Evolutionary conservation across 495 filamentous ascomycete species (phyloP), one percentile per base, ranked within the genome.

Genomic region (Extremus antarcticus): DNA sequence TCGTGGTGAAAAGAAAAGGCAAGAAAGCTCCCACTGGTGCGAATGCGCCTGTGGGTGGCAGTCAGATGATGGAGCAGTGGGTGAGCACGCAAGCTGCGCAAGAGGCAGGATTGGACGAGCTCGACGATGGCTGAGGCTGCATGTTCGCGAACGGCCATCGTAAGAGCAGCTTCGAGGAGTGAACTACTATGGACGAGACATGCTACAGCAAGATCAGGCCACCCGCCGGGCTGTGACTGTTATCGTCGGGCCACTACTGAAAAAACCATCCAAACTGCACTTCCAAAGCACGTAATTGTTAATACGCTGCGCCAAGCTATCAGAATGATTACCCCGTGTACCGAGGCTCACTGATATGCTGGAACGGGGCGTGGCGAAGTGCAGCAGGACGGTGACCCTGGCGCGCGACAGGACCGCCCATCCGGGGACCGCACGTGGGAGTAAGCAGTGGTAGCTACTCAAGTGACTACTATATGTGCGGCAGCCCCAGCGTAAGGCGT

Each of bases 21-120:
- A 64, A 61, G 64, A 75, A 57, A 35, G 53, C 46, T 4, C 35
- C 46, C 39, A 10, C 58, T 58, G 60, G 55, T 1, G 68, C 56
- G 22, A 66, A 62, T 23, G 62, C 57, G 17, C 49, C 66, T 46
- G 55, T 66, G 15, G 59, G 69, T 15, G 83, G 86, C 25, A 84
- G 88, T 63, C 84, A 83, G 51, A 81, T 88, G 76, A 87, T 96
- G 83, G 90, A 96, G 74, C 87, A 90, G 65, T 95, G 89, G 86
- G 91, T 95, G 46, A 79, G 81, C 4, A 73, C 70, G 43, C 70
- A 73, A 55, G 70, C 68, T 13, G 67, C 63, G 21, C 62, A 64
- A 29, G 68, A 68, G 20, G 63, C 63, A 41, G 63, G 54, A 1
- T 47, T 63, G 17, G 59, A 62, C 46, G 66, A 66, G 22, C 71